Conservation (phyloP, 257 asterid genomes). For the Lycium barbarum region DNA sequence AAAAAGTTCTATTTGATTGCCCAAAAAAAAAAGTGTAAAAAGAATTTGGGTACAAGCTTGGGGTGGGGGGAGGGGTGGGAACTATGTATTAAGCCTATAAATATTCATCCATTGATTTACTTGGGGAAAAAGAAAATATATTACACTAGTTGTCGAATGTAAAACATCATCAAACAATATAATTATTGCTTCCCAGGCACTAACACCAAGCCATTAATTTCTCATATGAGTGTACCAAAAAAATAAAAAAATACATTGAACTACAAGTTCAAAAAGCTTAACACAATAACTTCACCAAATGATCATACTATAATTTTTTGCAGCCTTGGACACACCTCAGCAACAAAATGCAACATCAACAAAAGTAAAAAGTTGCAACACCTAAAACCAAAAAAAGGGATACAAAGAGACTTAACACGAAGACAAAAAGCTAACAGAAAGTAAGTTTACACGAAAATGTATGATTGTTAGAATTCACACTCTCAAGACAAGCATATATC, state of each 20-base stretch:
- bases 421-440: neutral
- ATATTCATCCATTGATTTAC: neutral
- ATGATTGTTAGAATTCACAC: conserved; percentile 22
- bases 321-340: conserved; percentile 12
- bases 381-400: neutral
- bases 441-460: conserved; percentile 9
- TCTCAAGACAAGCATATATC: conserved; percentile 26
- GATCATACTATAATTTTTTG: neutral
- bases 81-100: neutral
- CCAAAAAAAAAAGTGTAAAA: too few species aligned
- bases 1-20: too few species aligned
- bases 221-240: neutral
- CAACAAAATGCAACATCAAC: conserved; percentile 24
- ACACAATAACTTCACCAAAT: neutral
- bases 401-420: neutral
- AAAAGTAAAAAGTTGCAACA: neutral
- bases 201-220: neutral
- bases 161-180: neutral
- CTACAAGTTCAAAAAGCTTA: neutral
- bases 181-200: neutral
- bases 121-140: too few species aligned
- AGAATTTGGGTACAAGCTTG: too few species aligned
- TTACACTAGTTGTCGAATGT: neutral
- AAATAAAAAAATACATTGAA: neutral
- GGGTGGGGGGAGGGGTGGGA: too few species aligned